Evolutionary conservation across 1,139 yeast species (phyloP), one percentile per base, ranked within the genome.

Genomic region (Suhomyces choctaworum): DNA sequence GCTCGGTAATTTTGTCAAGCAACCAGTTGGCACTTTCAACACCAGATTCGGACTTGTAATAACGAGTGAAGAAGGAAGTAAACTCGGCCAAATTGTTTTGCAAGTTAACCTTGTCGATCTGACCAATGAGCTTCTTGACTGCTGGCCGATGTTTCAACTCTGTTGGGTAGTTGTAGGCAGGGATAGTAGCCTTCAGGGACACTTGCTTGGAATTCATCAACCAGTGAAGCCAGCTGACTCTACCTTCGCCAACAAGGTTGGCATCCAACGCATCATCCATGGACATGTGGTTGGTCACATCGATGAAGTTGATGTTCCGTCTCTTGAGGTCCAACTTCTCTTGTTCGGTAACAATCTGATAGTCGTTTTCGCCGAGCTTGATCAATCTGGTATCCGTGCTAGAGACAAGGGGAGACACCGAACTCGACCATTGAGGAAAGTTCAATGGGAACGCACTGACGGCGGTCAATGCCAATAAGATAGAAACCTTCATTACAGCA

Each of bases 61-160:
- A 86, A 41, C 97, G 73, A n/a, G 90, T 82, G 58, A 66, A 78
- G 56, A 85, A 88, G 23, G 86, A 78, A 7, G 90, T 67, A 52
- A 87, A 80, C 36, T 72, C 61, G 21, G 79, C 77, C 56, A 87
- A 68, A 47, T 76, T 76, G 20, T 62, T 60, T 49, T 74, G 65
- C 62, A 86, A 70, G 17, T 63, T 57, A 7, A 64, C 66, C 36
- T 61, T 62, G 44, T 76, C 69, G 40, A 82, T 71, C 4, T 57
- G 37, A 13, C 51, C 51, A 32, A 71, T 57, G 30, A 82, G 55
- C 4, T 55, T 46, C 3, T 57, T 47, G 24, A 87, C 79, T 8
- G 58, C 52, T 3, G 68, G 52, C 7, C 50, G 39, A 46, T 73
- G 64, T n/a, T 61, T 45, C 4, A 68, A 60, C 22, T 61, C 44